Evolutionary conservation across 345 rosid genomes (phyloP).

Genomic region (Trapa bicornis): DNA sequence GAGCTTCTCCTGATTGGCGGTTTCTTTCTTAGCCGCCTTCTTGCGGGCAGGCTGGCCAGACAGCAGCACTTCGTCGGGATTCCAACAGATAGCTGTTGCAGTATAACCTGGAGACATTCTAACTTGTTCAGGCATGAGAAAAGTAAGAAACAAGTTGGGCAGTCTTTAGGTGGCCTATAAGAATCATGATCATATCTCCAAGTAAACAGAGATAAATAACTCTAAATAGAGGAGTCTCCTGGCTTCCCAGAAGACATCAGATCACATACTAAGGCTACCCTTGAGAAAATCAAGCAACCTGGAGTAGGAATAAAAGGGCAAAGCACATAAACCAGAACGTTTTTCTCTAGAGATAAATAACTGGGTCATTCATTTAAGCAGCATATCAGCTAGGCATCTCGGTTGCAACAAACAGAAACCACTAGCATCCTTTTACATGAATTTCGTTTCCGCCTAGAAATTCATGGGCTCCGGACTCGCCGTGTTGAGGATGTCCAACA

Average conservation of each 20-base stretch:
- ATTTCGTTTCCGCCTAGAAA: constrained; percentile 7
- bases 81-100: not conserved
- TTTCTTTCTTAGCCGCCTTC: constrained; percentile 80
- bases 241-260: not conserved
- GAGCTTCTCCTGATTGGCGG: constrained; percentile 30
- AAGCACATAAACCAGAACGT: not conserved
- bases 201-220: not conserved
- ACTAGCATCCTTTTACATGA: not conserved
- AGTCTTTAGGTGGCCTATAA: not conserved
- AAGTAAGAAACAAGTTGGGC: too few relatives aligned
- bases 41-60: constrained; percentile 32
- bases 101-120: too few relatives aligned
- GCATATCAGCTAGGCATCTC: not conserved
- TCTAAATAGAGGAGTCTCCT: not conserved
- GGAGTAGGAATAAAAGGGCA: not conserved
- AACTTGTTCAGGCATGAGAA: too few relatives aligned
- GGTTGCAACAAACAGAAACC: too few relatives aligned
- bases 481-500: constrained; percentile 49
- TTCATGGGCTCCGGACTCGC: constrained; percentile 82
- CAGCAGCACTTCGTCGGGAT: not conserved
- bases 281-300: not conserved
- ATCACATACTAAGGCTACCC: not conserved
- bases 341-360: not conserved
- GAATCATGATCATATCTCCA: not conserved
- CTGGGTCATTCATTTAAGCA: not conserved